phyloP scores from a whole-genome alignment of 1,284 basidiomycete species.

The Filobasidium uniguttulatum region DNA sequence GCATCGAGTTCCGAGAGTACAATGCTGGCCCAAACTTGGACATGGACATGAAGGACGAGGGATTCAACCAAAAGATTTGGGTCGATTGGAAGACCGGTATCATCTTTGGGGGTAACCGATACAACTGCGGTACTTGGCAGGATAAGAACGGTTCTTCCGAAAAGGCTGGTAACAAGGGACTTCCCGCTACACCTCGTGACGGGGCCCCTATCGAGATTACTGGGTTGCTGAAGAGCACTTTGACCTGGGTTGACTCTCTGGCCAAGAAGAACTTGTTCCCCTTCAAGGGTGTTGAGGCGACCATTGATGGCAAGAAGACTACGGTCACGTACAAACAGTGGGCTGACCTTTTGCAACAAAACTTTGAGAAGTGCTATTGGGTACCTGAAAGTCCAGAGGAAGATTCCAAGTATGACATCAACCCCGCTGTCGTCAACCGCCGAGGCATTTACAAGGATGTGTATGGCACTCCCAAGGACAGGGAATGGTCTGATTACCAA shows the following conservation, averaged over 20 bases:
- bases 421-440: slow-evolving; percentile 63
- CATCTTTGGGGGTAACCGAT: slow-evolving; percentile 70
- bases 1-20: slow-evolving; percentile 88
- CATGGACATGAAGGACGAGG: slow-evolving; percentile 78
- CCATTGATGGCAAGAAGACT: slow-evolving; percentile 52
- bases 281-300: slow-evolving; percentile 73
- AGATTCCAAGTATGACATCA: slow-evolving; percentile 58
- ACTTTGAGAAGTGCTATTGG: slow-evolving; percentile 84
- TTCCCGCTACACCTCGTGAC: slow-evolving; percentile 87
- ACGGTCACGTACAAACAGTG: slow-evolving; percentile 82
- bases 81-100: slow-evolving; percentile 93
- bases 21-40: slow-evolving; percentile 88
- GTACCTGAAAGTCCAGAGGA: slow-evolving; percentile 64
- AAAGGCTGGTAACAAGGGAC: slow-evolving; percentile 83
- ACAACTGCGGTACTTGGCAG: slow-evolving; percentile 67
- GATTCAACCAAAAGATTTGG: slow-evolving; percentile 84
- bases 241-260: slow-evolving; percentile 71
- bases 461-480: slow-evolving; percentile 66
- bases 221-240: slow-evolving; percentile 78
- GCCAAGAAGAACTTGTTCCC: slow-evolving; percentile 60
- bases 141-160: slow-evolving; percentile 90
- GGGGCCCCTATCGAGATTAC: slow-evolving; percentile 93
- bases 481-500: slow-evolving; percentile 95
- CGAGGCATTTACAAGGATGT: slow-evolving; percentile 98
- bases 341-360: slow-evolving; percentile 66